phyloP scores from a whole-genome alignment of 2,329 filamentous ascomycete genomes.

The Fusarium ramigenum region DNA sequence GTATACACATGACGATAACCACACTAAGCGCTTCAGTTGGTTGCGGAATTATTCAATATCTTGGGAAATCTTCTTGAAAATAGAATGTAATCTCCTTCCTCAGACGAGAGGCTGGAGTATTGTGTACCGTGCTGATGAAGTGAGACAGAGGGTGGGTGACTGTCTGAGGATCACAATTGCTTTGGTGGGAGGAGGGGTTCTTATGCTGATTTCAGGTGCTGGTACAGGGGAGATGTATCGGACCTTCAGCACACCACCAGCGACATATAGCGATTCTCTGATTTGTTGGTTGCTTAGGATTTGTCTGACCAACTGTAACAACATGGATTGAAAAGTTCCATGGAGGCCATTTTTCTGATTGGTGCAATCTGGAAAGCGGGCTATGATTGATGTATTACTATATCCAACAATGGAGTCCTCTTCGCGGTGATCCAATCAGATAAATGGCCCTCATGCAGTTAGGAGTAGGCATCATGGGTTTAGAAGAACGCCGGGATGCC shows the following conservation, averaged over 20 bases:
- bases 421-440: too few species aligned
- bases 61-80: neutral
- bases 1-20: accelerated
- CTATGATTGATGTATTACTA: too few species aligned
- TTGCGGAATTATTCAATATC: too few species aligned
- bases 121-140: neutral
- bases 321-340: neutral
- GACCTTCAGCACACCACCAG: neutral
- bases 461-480: too few species aligned
- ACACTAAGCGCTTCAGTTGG: neutral
- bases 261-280: accelerated
- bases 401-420: too few species aligned
- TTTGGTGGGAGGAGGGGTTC: neutral
- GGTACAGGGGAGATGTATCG: accelerated
- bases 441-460: too few species aligned
- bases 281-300: neutral
- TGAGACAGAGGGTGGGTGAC: neutral
- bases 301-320: neutral
- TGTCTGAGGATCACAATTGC: neutral
- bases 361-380: neutral
- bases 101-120: neutral
- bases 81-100: accelerated
- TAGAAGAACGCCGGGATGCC: too few species aligned
- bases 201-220: neutral
- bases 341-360: neutral